Evolutionary conservation across 2,329 filamentous ascomycete species (phyloP).

Genomic region (Epichloe glyceriae): DNA sequence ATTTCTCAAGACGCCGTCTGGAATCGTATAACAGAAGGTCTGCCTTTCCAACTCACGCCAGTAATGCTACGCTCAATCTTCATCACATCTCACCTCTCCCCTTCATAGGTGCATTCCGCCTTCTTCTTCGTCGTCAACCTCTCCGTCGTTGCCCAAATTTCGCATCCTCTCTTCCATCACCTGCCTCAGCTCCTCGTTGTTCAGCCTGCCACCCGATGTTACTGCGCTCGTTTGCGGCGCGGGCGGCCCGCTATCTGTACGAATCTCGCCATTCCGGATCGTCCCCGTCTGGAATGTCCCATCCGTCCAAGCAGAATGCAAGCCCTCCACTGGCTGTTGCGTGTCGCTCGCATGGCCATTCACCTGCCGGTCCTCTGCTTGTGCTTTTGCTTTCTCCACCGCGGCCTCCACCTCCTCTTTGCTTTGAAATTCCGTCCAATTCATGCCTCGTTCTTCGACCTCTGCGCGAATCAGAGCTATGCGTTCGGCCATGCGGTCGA

Average conservation of each 20-base stretch:
- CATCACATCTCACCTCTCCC: background rate
- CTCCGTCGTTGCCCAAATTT: slow-evolving; percentile 25
- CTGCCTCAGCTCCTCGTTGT: slow-evolving; percentile 45
- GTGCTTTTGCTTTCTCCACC: slow-evolving; percentile 10
- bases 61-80: background rate
- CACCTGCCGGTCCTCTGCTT: background rate
- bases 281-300: slow-evolving; percentile 51
- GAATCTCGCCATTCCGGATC: slow-evolving; percentile 36
- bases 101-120: slow-evolving; percentile 48
- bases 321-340: slow-evolving; percentile 2
- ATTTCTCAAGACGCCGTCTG: too few relatives aligned
- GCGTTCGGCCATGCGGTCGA: slow-evolving; percentile 53
- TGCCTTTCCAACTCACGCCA: background rate
- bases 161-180: slow-evolving; percentile 43
- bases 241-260: slow-evolving; percentile 24
- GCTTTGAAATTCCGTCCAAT: slow-evolving; percentile 44
- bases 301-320: slow-evolving; percentile 43
- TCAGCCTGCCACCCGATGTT: slow-evolving; percentile 32
- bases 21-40: background rate
- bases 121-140: slow-evolving; percentile 27
- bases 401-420: slow-evolving; percentile 29
- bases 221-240: slow-evolving; percentile 6
- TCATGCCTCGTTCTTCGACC: slow-evolving; percentile 44
- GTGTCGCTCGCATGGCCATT: background rate
- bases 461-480: slow-evolving; percentile 51